Percentiles rank a stretch among this genome's conserved stretches.
Evolutionary conservation across 78 protist genomes (phyloP).

Genomic region (Speleostelium caveatum): DNA sequence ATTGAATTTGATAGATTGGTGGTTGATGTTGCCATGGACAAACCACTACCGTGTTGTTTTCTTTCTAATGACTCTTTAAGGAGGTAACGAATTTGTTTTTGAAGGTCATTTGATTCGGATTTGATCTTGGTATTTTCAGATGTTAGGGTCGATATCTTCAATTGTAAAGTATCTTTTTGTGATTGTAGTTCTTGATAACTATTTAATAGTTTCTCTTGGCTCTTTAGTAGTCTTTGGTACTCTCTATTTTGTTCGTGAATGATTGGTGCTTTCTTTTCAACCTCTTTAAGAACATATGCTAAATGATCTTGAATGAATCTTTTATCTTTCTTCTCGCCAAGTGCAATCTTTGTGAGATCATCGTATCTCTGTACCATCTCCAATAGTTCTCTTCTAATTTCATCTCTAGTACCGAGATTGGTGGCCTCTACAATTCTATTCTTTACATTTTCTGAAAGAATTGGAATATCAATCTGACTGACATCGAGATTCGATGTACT

Average conservation of each 20-base stretch:
- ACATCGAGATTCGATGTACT: not conserved
- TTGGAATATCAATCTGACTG: conserved; percentile 59
- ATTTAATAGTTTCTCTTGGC: conserved; percentile 62
- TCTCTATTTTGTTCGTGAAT: conserved; percentile 59
- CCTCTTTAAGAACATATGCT: conserved; percentile 28
- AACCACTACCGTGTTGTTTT: not conserved
- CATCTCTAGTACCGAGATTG: conserved; percentile 58
- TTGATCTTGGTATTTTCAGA: conserved; percentile 26
- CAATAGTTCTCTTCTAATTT: conserved; percentile 41
- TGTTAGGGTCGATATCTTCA: not conserved
- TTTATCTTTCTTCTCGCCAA: conserved; percentile 57
- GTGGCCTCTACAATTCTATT: conserved; percentile 13
- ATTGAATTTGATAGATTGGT: not conserved
- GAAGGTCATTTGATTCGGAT: conserved; percentile 26
- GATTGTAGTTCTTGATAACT: conserved; percentile 38
- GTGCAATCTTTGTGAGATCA: conserved; percentile 58
- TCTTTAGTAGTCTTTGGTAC: conserved; percentile 58
- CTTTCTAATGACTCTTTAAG: conserved; percentile 50
- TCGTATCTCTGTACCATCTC: conserved; percentile 71
- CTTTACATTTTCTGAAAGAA: conserved; percentile 24
- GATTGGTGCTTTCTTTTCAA: conserved; percentile 75
- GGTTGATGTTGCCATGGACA: too few species aligned
- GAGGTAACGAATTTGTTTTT: conserved; percentile 50
- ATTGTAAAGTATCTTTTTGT: conserved; percentile 42
- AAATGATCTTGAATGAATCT: conserved; percentile 59